A percentile compares a stretch with the other conserved stretches of the same genome.
These are phyloP conservation scores for Phytophthora constricta DNA, from an alignment of 352 stramenopile species.

Conservation along the genomic window DNA sequence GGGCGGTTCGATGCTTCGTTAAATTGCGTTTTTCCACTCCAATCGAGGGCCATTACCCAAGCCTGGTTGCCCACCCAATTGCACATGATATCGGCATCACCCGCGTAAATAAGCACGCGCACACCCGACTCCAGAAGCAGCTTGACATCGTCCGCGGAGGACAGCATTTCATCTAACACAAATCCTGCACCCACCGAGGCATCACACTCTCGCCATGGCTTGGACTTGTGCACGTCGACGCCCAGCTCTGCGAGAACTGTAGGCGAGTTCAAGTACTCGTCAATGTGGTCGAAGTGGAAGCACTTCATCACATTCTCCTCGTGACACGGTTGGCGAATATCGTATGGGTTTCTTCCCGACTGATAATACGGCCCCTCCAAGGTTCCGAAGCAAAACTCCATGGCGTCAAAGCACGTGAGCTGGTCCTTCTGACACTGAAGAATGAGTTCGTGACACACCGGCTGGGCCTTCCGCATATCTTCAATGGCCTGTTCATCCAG, in stretches of 20 bases:
- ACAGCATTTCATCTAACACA: conserved; percentile 93
- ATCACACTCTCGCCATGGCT: conserved; percentile 93
- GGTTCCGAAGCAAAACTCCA: conserved; percentile 64
- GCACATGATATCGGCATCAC: conserved; percentile 97
- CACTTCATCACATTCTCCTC: conserved; percentile 66
- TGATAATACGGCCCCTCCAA: conserved; percentile 58
- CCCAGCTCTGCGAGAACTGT: conserved; percentile 40
- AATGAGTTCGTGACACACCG: conserved; percentile 65
- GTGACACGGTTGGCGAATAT: conserved; percentile 66
- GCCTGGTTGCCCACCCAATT: conserved; percentile 97
- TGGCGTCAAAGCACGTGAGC: conserved; percentile 47
- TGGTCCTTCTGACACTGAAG: conserved; percentile 56
- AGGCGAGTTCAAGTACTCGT: conserved; percentile 74
- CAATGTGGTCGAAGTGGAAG: conserved; percentile 74
- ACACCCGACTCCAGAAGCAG: conserved; percentile 80
- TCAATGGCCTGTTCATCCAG: conserved; percentile 46
- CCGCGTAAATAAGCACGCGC: conserved; percentile 94
- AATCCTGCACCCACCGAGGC: conserved; percentile 93
- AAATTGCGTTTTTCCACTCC: conserved; percentile 91
- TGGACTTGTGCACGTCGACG: conserved; percentile 53
- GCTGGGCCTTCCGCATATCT: conserved; percentile 61
- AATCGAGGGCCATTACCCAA: conserved; percentile 94
- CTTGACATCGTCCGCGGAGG: conserved; percentile 89
- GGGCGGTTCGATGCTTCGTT: conserved; percentile 50
- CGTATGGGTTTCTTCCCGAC: conserved; percentile 73